These are phyloP conservation scores for Primulina huaijiensis DNA, from an alignment of 257 asterid genomes.

Conservation along the genomic window DNA sequence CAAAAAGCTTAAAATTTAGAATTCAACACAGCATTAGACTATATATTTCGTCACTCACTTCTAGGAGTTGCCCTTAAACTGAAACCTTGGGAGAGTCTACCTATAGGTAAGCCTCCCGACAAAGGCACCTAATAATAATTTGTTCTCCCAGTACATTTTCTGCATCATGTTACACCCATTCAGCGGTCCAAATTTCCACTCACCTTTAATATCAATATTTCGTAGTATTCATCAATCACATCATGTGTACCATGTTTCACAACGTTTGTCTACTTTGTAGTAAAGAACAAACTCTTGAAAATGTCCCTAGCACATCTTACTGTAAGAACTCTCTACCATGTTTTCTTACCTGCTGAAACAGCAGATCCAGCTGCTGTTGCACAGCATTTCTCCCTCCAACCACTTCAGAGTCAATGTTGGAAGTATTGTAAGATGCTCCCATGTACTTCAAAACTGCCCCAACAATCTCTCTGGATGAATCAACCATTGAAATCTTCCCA, in stretches of 20 bases:
- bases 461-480: constrained; percentile 83
- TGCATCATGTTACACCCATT: not conserved
- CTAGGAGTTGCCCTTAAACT: not conserved
- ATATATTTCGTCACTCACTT: not conserved
- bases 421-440: constrained; percentile 91
- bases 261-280: not conserved
- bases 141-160: not conserved
- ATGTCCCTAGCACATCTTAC: constrained; percentile 1
- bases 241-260: not conserved
- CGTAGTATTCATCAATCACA: not conserved
- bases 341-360: constrained; percentile 65
- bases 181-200: not conserved
- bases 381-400: constrained; percentile 76
- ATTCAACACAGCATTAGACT: not conserved
- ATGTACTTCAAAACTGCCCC: constrained; percentile 81
- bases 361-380: constrained; percentile 58
- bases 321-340: not conserved
- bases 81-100: not conserved
- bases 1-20: not conserved
- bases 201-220: not conserved
- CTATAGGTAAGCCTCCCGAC: not conserved
- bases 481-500: constrained; percentile 90
- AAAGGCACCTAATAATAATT: not conserved
- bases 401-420: constrained; percentile 61
- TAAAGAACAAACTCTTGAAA: not conserved